Conservation (phyloP, 2,329 filamentous ascomycete species). For the Colletotrichum tanaceti region DNA sequence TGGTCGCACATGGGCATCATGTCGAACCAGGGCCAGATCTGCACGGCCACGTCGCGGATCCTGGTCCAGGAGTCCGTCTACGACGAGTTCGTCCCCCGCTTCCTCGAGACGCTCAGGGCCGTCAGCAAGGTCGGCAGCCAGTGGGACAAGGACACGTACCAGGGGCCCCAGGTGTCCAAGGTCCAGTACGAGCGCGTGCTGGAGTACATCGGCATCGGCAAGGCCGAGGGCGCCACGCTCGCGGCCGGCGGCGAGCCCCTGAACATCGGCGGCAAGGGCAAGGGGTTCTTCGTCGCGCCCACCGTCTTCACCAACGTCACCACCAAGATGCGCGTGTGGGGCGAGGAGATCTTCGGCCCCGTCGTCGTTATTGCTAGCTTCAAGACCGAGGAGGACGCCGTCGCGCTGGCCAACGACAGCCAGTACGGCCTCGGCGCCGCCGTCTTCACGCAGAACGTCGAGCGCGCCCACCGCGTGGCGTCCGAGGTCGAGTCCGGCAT, state of each 20-base stretch:
- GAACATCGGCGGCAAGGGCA: constrained; percentile 50
- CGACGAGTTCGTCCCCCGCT: constrained; percentile 72
- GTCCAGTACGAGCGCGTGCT: constrained; percentile 77
- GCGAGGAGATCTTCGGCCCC: constrained; percentile 61
- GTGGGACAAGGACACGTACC: constrained; percentile 75
- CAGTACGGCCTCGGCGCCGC: constrained; percentile 71
- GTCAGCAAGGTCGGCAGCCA: constrained; percentile 74
- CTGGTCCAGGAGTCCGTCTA: constrained; percentile 71
- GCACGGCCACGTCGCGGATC: constrained; percentile 73
- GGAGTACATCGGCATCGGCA: constrained; percentile 75
- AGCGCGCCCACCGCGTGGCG: constrained; percentile 59
- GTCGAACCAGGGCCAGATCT: constrained; percentile 73
- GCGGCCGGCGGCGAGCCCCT: constrained; percentile 66
- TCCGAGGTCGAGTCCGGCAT: constrained; percentile 70
- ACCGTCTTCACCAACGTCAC: constrained; percentile 59
- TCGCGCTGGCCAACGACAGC: constrained; percentile 61
- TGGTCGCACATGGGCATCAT: constrained; percentile 63
- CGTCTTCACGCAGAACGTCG: constrained; percentile 70
- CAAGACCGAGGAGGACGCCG: constrained; percentile 56
- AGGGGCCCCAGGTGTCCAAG: constrained; percentile 80
- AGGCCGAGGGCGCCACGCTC: constrained; percentile 75
- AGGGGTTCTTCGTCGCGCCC: constrained; percentile 59
- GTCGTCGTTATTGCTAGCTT: constrained; percentile 57
- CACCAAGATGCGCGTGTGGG: constrained; percentile 56
- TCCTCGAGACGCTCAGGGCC: constrained; percentile 68